Conservation (phyloP, 352 stramenopile species). For the Phytophthora pseudosyringae region DNA sequence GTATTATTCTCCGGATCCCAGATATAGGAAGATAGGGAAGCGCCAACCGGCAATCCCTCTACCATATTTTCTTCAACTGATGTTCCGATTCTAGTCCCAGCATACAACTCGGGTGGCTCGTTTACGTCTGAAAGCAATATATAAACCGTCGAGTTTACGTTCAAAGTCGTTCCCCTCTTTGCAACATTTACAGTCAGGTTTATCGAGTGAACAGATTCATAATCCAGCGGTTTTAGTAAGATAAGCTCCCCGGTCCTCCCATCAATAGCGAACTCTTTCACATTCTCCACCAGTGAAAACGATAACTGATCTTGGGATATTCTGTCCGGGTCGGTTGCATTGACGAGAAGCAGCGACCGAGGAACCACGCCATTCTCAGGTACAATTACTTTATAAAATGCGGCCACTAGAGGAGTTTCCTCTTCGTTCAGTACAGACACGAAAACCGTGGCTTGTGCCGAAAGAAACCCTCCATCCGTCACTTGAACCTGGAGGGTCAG, state of each 20-base stretch:
- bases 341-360: conserved; percentile 45
- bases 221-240: conserved; percentile 23
- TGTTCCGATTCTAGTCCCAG: conserved; percentile 7
- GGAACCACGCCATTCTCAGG: conserved; percentile 50
- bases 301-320: conserved; percentile 37
- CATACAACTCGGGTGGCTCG: conserved; percentile 20
- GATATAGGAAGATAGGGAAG: conserved; percentile 30
- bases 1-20: conserved; percentile 71
- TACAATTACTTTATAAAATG: conserved; percentile 2
- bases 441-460: conserved; percentile 14
- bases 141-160: conserved; percentile 11
- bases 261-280: conserved; percentile 20
- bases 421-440: conserved; percentile 35
- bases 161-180: conserved; percentile 16
- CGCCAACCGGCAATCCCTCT: conserved; percentile 29
- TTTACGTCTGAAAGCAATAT: conserved; percentile 30
- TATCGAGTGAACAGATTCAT: conserved; percentile 12
- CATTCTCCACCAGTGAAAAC: conserved; percentile 25
- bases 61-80: conserved; percentile 24
- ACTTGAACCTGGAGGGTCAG: conserved; percentile 21
- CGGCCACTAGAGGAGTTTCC: conserved; percentile 16
- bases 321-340: conserved; percentile 56
- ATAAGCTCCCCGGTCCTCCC: conserved; percentile 21
- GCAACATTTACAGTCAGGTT: conserved; percentile 23
- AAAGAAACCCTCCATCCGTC: conserved; percentile 26